Evolutionary conservation across 2,329 filamentous ascomycete genomes (phyloP).

Genomic region (Gliomastix tumulicola): DNA sequence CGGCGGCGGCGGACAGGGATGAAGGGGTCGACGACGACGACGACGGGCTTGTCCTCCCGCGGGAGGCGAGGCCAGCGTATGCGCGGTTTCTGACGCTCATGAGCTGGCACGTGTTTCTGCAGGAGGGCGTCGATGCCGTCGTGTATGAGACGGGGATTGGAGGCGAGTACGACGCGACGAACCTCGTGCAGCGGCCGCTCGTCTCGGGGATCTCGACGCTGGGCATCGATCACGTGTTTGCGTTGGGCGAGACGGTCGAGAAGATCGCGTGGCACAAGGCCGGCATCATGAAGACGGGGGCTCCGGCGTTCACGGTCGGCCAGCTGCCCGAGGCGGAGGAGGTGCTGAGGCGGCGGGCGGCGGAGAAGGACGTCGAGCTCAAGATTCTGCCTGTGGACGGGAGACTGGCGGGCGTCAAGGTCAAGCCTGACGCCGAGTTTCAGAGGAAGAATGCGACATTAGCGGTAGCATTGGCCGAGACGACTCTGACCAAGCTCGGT

Average conservation of each 20-base stretch:
- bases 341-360: slow-evolving; percentile 42
- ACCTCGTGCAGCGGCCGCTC: slow-evolving; percentile 51
- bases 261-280: slow-evolving; percentile 71
- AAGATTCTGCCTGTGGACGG: slow-evolving; percentile 37
- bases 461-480: slow-evolving; percentile 44
- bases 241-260: slow-evolving; percentile 54
- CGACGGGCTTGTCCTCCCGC: slow-evolving; percentile 7
- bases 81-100: slow-evolving; percentile 59
- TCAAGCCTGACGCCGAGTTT: slow-evolving; percentile 47
- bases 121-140: slow-evolving; percentile 53
- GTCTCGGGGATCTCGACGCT: slow-evolving; percentile 57
- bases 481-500: slow-evolving; percentile 38
- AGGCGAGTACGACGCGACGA: slow-evolving; percentile 63
- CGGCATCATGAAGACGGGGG: slow-evolving; percentile 59
- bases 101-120: slow-evolving; percentile 59
- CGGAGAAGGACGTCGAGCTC: slow-evolving; percentile 41
- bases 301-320: slow-evolving; percentile 49
- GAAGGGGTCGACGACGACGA: slow-evolving; percentile 18
- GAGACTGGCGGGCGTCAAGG: slow-evolving; percentile 34
- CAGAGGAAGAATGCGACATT: slow-evolving; percentile 53
- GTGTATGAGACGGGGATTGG: slow-evolving; percentile 64
- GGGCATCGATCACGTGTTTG: slow-evolving; percentile 61
- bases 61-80: slow-evolving; percentile 44
- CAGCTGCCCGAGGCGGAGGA: slow-evolving; percentile 38
- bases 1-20: slow-evolving; percentile 18